A percentile compares a stretch with the other conserved stretches of the same genome.
These are phyloP conservation scores for Paulownia fortunei DNA, from an alignment of 257 asterid species.

Conservation along the genomic window DNA sequence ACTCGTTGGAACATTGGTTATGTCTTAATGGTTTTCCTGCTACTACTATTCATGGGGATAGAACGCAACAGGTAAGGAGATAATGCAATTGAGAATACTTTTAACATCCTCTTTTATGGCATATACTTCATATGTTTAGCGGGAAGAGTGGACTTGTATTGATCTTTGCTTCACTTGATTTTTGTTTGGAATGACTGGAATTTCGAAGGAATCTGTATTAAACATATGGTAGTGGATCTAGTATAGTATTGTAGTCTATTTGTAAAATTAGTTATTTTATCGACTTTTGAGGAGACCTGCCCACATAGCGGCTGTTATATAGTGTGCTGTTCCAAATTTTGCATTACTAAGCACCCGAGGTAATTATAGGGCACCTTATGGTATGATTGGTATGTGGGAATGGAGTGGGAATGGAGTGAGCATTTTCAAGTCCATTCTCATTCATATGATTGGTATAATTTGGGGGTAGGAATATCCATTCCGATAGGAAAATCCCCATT, in stretches of 20 bases:
- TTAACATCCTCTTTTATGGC: background rate
- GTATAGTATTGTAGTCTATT: background rate
- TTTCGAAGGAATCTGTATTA: background rate
- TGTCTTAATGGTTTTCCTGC: conserved; percentile 75
- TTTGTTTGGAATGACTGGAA: background rate
- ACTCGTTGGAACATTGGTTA: conserved; percentile 81
- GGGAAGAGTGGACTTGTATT: background rate
- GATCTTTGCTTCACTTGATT: background rate
- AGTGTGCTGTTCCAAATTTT: background rate
- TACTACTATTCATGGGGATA: conserved; percentile 89
- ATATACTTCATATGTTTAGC: background rate
- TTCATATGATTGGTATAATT: no score
- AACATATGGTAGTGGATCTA: background rate
- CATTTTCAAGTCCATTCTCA: background rate
- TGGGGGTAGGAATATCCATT: no score
- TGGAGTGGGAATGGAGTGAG: background rate
- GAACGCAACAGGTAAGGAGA: conserved; percentile 76
- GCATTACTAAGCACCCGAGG: background rate
- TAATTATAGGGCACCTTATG: background rate
- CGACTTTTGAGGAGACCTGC: background rate
- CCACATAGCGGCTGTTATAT: background rate
- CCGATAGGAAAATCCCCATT: no score
- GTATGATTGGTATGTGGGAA: no score
- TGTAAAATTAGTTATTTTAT: background rate
- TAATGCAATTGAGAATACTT: background rate